Evolutionary conservation across 2,329 filamentous ascomycete species (phyloP).

Genomic region (Lachnellula willkommii): DNA sequence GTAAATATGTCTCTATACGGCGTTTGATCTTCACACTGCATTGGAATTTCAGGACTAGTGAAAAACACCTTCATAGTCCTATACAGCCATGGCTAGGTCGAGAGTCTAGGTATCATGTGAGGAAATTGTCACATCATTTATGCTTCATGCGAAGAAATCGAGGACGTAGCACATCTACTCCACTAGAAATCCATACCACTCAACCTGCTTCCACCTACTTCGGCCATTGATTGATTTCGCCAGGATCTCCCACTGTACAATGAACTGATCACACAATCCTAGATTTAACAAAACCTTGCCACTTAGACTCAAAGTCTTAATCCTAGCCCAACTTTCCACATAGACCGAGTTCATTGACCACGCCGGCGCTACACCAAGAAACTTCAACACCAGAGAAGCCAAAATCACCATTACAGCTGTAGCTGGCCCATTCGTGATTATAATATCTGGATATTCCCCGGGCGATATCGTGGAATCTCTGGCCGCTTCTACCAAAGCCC

Average conservation of each 20-base stretch:
- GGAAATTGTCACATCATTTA: no score
- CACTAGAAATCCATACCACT: conserved; percentile 31
- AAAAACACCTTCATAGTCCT: no score
- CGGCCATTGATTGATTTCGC: conserved; percentile 23
- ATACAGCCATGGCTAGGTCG: no score
- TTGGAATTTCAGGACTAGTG: no score
- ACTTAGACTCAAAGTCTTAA: conserved; percentile 75
- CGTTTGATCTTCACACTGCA: no score
- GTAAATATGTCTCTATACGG: neutral
- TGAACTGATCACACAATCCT: conserved; percentile 66
- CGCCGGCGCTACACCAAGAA: conserved; percentile 44
- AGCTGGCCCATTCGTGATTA: conserved; percentile 84
- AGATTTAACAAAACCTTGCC: conserved; percentile 65
- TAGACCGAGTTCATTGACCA: conserved; percentile 71
- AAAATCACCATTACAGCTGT: conserved; percentile 74
- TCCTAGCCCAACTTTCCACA: conserved; percentile 88
- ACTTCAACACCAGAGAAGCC: conserved; percentile 47
- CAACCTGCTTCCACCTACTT: conserved; percentile 20
- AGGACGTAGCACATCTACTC: conserved; percentile 12
- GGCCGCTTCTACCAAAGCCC: conserved; percentile 41
- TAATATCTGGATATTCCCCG: conserved; percentile 59
- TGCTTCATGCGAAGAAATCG: no score
- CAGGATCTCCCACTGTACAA: conserved; percentile 70
- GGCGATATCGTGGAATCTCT: conserved; percentile 28
- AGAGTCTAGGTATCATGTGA: no score